A percentile compares a stretch with the other conserved stretches of the same genome.
Evolutionary conservation across 2,329 filamentous ascomycete species (phyloP).

Genomic region (Alternaria incomplexa): DNA sequence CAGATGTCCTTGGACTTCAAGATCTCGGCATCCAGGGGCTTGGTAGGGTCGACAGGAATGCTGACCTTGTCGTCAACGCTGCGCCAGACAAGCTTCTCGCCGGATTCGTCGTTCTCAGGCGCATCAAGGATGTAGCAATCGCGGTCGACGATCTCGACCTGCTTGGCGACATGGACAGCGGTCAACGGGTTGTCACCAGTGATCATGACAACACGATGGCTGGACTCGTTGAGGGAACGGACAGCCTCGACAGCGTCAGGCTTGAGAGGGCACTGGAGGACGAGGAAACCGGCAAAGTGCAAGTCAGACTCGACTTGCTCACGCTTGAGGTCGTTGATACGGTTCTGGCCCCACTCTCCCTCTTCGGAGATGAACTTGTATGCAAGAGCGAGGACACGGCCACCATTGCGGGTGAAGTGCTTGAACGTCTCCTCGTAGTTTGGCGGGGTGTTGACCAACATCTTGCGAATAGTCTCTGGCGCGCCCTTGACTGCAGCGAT

Average conservation of each 20-base stretch:
- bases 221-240: constrained; percentile 97
- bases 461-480: constrained; percentile 94
- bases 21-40: constrained; percentile 81
- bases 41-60: constrained; percentile 82
- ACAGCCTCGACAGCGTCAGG: constrained; percentile 94
- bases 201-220: constrained; percentile 98
- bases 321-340: constrained; percentile 91
- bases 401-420: constrained; percentile 94
- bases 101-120: constrained; percentile 84
- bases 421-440: constrained; percentile 99
- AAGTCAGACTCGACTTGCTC: constrained; percentile 87
- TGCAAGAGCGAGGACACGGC: constrained; percentile 88
- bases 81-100: constrained; percentile 87
- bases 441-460: constrained; percentile 80
- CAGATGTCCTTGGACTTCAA: constrained; percentile 88
- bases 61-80: constrained; percentile 89
- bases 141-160: constrained; percentile 97
- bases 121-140: constrained; percentile 94
- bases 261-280: constrained; percentile 94
- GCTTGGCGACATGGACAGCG: constrained; percentile 90
- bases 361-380: constrained; percentile 90
- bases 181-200: constrained; percentile 98
- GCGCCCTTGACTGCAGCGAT: constrained; percentile 97
- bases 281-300: constrained; percentile 91
- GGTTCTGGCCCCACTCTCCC: constrained; percentile 78